These are phyloP conservation scores for Metschnikowia orientalis DNA, from an alignment of 805 yeast species.

Conservation along the genomic window DNA sequence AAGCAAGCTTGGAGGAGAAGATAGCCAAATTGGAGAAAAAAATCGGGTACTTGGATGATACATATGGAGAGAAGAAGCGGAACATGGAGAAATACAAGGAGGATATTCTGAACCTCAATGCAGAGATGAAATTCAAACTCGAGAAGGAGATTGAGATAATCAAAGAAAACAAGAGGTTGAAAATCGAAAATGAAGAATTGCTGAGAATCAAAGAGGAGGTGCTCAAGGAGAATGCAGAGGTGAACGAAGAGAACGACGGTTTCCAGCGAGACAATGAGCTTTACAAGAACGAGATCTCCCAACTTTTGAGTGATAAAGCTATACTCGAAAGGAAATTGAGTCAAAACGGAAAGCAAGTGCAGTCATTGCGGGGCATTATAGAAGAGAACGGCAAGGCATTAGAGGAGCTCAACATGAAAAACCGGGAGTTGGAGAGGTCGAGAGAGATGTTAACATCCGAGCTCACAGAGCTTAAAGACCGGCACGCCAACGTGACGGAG, in stretches of 20 bases:
- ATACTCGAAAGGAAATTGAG: slow-evolving; percentile 34
- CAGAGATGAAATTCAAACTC: slow-evolving; percentile 50
- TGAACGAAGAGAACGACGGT: slow-evolving; percentile 41
- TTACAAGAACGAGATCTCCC: slow-evolving; percentile 25
- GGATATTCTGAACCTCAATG: slow-evolving; percentile 52
- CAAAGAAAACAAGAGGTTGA: slow-evolving; percentile 58
- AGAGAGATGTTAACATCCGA: slow-evolving; percentile 26
- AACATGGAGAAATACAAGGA: slow-evolving; percentile 33
- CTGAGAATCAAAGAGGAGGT: slow-evolving; percentile 23
- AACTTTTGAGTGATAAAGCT: slow-evolving; percentile 32
- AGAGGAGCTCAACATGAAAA: slow-evolving; percentile 39
- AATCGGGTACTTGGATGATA: slow-evolving; percentile 21
- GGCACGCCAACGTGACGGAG: slow-evolving; percentile 12
- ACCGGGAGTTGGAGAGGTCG: slow-evolving; percentile 25
- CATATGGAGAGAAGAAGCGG: slow-evolving; percentile 22
- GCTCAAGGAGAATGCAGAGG: slow-evolving; percentile 29
- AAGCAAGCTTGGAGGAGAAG: slow-evolving; percentile 10
- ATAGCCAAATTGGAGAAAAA: slow-evolving; percentile 22
- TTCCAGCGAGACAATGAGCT: slow-evolving; percentile 29
- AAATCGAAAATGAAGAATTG: slow-evolving; percentile 53
- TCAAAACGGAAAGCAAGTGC: slow-evolving; percentile 45
- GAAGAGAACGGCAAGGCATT: slow-evolving; percentile 61
- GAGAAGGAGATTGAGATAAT: slow-evolving; percentile 63
- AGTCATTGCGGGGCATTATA: slow-evolving; percentile 53
- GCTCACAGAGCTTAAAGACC: slow-evolving; percentile 26